These are phyloP conservation scores for Floccularia luteovirens DNA, from an alignment of 768 basidiomycete species.

Conservation along the genomic window DNA sequence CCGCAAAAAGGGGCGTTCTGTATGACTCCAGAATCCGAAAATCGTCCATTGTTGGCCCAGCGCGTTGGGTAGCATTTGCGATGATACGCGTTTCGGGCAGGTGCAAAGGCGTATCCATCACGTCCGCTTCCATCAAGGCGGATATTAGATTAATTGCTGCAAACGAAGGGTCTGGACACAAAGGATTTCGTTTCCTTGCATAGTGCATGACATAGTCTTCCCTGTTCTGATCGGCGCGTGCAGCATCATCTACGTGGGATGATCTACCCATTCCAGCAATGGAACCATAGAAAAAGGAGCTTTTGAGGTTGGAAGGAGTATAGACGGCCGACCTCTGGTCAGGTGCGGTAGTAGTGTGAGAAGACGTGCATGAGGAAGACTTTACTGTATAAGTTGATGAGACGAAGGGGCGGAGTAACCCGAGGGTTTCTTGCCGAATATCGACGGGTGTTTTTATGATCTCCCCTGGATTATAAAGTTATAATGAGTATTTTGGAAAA, in stretches of 20 bases:
- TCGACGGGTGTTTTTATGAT: conserved; percentile 24
- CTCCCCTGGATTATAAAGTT: conserved; percentile 17
- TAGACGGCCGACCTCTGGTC: conserved; percentile 2
- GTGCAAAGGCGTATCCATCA: conserved; percentile 38
- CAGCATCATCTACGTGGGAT: not conserved
- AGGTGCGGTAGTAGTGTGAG: conserved; percentile 8
- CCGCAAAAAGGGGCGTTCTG: conserved; percentile 44
- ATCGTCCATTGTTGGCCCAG: conserved; percentile 50
- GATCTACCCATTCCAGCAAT: not conserved
- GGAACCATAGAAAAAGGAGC: not conserved
- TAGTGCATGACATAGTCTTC: not conserved
- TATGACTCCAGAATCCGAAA: conserved; percentile 31
- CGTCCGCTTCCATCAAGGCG: conserved; percentile 38
- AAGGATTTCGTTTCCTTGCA: conserved; percentile 6
- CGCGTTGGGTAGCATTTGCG: conserved; percentile 32
- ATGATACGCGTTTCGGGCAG: conserved; percentile 40
- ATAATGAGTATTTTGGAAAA: conserved; percentile 9
- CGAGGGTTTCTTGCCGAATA: conserved; percentile 32
- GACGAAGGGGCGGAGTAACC: conserved; percentile 32
- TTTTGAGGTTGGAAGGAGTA: conserved; percentile 1
- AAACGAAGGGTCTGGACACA: conserved; percentile 28
- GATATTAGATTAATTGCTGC: conserved; percentile 47
- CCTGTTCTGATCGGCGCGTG: not conserved
- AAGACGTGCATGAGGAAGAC: conserved; percentile 14
- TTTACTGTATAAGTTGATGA: conserved; percentile 16